A percentile compares a stretch with the other conserved stretches of the same genome.
Conservation (phyloP, 2,329 filamentous ascomycete species). For the Trichocomaceae sp. region DNA sequence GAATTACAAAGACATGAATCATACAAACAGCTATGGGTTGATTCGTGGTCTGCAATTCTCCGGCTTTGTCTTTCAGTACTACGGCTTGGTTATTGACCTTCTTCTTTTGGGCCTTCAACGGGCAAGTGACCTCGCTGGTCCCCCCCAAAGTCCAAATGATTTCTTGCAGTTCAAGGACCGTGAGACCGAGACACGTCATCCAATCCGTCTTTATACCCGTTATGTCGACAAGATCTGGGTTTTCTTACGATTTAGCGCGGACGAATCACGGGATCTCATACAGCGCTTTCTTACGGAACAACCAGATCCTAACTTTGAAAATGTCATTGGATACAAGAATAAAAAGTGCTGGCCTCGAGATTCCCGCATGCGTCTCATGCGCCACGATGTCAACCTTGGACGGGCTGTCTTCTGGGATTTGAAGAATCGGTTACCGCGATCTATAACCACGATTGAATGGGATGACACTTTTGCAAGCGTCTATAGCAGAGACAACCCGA, state of each 20-base stretch:
- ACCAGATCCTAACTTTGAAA: constrained; percentile 97
- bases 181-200: constrained; percentile 85
- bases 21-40: constrained; percentile 97
- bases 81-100: constrained; percentile 89
- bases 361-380: constrained; percentile 95
- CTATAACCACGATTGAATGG: constrained; percentile 96
- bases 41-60: constrained; percentile 97
- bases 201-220: constrained; percentile 92
- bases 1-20: constrained; percentile 99
- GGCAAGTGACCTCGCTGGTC: constrained; percentile 95
- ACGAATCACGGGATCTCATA: constrained; percentile 91
- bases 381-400: constrained; percentile 95
- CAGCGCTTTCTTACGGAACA: constrained; percentile 97
- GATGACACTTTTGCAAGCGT: constrained; percentile 98
- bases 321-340: constrained; percentile 97
- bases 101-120: constrained; percentile 86
- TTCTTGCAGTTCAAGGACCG: constrained; percentile 95
- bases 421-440: constrained; percentile 91
- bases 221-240: constrained; percentile 99
- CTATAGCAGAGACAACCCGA: constrained; percentile 96
- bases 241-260: constrained; percentile 85
- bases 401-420: constrained; percentile 98
- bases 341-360: constrained; percentile 99
- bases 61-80: constrained; percentile 98
- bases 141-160: constrained; percentile 89